These are phyloP conservation scores for Scutellaria baicalensis DNA, from an alignment of 257 asterid species.

Conservation along the genomic window DNA sequence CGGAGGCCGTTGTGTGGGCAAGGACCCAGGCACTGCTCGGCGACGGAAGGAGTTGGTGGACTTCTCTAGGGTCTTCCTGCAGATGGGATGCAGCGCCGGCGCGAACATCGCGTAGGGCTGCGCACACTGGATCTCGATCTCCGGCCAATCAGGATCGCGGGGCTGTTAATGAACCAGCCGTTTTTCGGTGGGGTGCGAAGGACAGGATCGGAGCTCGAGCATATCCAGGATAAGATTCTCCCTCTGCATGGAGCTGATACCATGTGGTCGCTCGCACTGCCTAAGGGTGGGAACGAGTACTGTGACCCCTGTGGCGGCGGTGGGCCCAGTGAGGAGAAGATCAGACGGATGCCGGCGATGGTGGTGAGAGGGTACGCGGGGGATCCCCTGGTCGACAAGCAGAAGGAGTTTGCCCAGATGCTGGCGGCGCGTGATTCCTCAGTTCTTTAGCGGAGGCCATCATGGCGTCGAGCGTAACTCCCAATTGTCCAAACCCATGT, in stretches of 20 bases:
- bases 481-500: slow-evolving; percentile 30
- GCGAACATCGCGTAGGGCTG: slow-evolving; percentile 44
- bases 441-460: slow-evolving; percentile 41
- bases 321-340: slow-evolving; percentile 25
- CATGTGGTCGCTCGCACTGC: slow-evolving; percentile 67
- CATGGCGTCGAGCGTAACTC: slow-evolving; percentile 67
- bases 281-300: slow-evolving; percentile 48
- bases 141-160: slow-evolving; percentile 39
- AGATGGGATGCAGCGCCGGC: slow-evolving; percentile 69
- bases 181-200: slow-evolving; percentile 51
- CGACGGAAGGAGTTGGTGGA: slow-evolving; percentile 27
- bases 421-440: slow-evolving; percentile 44
- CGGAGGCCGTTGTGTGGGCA: slow-evolving; percentile 48
- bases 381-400: slow-evolving; percentile 61
- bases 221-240: slow-evolving; percentile 20
- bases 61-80: slow-evolving; percentile 42
- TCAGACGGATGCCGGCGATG: slow-evolving; percentile 40
- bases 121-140: slow-evolving; percentile 32
- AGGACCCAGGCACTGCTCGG: slow-evolving; percentile 17
- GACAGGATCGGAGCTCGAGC: slow-evolving; percentile 43
- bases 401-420: slow-evolving; percentile 48
- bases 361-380: slow-evolving; percentile 50
- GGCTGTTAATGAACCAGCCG: slow-evolving; percentile 53
- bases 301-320: slow-evolving; percentile 21
- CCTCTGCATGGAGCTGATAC: slow-evolving; percentile 44